Evolutionary conservation across 495 filamentous ascomycete genomes (phyloP).

Genomic region (Penicillium argentinense): DNA sequence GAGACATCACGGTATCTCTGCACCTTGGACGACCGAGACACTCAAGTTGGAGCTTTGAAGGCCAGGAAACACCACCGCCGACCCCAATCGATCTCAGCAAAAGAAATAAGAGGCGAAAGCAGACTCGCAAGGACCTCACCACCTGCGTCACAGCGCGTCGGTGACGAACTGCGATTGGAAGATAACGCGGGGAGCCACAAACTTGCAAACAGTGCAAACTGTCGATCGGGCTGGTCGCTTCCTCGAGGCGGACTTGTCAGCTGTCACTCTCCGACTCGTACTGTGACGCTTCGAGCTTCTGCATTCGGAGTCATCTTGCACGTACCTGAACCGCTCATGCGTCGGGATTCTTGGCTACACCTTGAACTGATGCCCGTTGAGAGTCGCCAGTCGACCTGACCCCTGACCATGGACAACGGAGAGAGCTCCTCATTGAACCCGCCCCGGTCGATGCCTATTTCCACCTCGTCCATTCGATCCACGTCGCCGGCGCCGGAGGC

Average conservation of each 20-base stretch:
- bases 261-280: neutral
- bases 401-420: constrained; percentile 40
- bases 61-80: neutral
- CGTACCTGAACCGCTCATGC: too few species aligned
- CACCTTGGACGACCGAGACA: neutral
- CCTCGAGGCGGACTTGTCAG: constrained; percentile 4
- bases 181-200: constrained; percentile 26
- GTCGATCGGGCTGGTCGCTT: constrained; percentile 12
- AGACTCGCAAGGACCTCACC: constrained; percentile 3
- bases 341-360: too few species aligned
- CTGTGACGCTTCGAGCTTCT: neutral
- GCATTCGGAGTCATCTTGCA: too few species aligned
- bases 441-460: constrained; percentile 37
- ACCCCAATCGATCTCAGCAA: neutral
- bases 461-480: constrained; percentile 35
- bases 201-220: constrained; percentile 44
- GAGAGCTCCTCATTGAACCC: constrained; percentile 37
- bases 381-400: neutral
- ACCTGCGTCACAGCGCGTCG: constrained; percentile 17
- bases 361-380: constrained; percentile 1
- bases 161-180: neutral
- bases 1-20: constrained; percentile 34
- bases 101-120: neutral
- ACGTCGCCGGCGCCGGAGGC: constrained; percentile 46
- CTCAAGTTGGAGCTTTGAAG: constrained; percentile 7